Conservation (phyloP, 108 stramenopile genomes). For the Skeletonema tropicum region DNA sequence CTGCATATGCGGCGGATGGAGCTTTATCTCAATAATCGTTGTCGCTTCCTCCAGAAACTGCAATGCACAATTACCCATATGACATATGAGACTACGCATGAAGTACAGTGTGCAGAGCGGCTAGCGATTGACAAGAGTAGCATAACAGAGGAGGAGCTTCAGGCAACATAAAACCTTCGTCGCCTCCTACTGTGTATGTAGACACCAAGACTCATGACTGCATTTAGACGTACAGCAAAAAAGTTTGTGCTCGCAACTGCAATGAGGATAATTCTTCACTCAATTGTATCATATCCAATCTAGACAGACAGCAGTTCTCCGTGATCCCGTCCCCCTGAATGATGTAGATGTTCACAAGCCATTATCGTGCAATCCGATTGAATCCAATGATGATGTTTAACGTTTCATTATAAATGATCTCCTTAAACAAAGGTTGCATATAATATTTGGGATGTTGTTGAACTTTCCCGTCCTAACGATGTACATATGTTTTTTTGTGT, state of each 20-base stretch:
- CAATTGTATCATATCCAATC: background rate
- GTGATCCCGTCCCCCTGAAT: background rate
- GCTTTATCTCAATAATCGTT: background rate
- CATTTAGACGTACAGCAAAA: background rate
- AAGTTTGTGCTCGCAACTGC: background rate
- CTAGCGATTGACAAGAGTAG: background rate
- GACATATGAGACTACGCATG: background rate
- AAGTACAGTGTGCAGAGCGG: background rate
- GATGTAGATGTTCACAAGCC: background rate
- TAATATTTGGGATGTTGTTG: background rate
- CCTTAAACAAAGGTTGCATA: background rate
- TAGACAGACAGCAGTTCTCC: background rate
- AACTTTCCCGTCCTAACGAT: conserved; percentile 2
- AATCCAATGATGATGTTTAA: conserved; percentile 2
- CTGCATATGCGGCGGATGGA: conserved; percentile 1
- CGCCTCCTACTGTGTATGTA: conserved; percentile 7
- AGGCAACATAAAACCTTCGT: background rate
- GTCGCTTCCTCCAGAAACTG: background rate
- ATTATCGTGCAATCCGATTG: background rate
- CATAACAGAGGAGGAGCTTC: conserved; percentile 14
- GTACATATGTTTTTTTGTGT: background rate
- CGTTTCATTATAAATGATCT: background rate
- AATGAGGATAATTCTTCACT: background rate
- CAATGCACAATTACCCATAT: background rate
- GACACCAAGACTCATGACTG: background rate